Evolutionary conservation across 75 land plant species (phyloP), one percentile per base, ranked within the genome.

Genomic region (Ceratopteris richardii): DNA sequence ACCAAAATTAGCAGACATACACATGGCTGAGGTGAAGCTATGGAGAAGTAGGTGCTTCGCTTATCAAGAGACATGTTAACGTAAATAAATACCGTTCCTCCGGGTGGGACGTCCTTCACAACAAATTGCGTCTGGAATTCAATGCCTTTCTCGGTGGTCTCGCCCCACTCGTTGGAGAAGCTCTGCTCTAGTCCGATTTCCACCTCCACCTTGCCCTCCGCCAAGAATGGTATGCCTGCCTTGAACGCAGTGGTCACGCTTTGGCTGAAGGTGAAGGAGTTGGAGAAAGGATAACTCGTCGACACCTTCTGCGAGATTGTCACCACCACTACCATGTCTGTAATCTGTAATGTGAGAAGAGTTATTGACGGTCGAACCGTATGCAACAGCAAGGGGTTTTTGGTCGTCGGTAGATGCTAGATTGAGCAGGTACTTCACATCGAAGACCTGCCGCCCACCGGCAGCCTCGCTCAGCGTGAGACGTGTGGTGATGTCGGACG

Each of bases 221-320:
- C 51, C 21, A 48, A 6, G 11, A 48, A 48, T 20, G 51, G 51
- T 20, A 48, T 23, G 51, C 51, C 51, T 6, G 24, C 21, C 24
- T 12, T 3, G 11, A 48, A 48, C 7, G 3, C 24, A 20, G 51
- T 48, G 51, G 51, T 4, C 9, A 48, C 11, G 24, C 24, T 48
- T 48, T 48, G 51, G 51, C 51, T 48, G 51, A 48, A 48, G 51
- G 9, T 48, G 51, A 48, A 48, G 51, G 51, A 48, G 11, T 48
- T 48, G 51, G 51, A 48, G 24, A 20, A 48, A 7, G 51, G 4
- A 12, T 23, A 20, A 12, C 51, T 48, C 9, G 21, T 48, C 13
- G 51, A 48, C 4, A 48, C 51, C 6, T 48, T 12, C 3, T 3
- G 4, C 4, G 24, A 3, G 4, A 5, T 3, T 4, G 37, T 33